A percentile compares a stretch with the other conserved stretches of the same genome.
Conservation (phyloP, 192 early-diverging fungal genomes). For the Haplosporangium gracile region DNA sequence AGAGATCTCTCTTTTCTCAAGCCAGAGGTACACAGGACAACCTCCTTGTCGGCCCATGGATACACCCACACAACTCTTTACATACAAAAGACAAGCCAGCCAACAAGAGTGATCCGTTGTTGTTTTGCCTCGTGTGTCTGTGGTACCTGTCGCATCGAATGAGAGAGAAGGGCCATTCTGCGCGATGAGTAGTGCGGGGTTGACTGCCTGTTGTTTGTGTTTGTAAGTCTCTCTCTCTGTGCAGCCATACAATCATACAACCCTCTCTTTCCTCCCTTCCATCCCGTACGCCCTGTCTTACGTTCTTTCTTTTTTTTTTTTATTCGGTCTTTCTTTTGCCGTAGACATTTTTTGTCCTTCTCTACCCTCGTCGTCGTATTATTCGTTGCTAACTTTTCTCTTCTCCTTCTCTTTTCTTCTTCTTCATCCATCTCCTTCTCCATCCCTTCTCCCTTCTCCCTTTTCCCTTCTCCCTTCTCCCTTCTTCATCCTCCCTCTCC, state of each 20-base stretch:
- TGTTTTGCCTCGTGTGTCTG: not conserved
- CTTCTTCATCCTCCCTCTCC: not conserved
- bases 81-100: not conserved
- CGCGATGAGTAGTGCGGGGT: not conserved
- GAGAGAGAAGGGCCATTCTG: not conserved
- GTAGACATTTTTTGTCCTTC: not conserved
- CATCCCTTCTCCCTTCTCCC: not conserved
- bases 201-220: not conserved
- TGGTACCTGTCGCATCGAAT: not conserved
- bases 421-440: conserved; percentile 5
- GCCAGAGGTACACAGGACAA: not conserved
- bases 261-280: not conserved
- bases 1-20: not conserved
- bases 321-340: not conserved
- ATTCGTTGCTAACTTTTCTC: not conserved
- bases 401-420: not conserved
- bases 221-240: not conserved
- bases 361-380: not conserved
- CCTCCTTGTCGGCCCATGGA: not conserved
- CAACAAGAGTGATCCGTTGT: not conserved
- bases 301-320: not conserved
- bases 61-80: not conserved
- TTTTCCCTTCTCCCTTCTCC: conserved; percentile 7
- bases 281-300: not conserved
- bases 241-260: too few species aligned